Evolutionary conservation across 371 early-diverging fungal species (phyloP).

Genomic region (Mucor irregularis): DNA sequence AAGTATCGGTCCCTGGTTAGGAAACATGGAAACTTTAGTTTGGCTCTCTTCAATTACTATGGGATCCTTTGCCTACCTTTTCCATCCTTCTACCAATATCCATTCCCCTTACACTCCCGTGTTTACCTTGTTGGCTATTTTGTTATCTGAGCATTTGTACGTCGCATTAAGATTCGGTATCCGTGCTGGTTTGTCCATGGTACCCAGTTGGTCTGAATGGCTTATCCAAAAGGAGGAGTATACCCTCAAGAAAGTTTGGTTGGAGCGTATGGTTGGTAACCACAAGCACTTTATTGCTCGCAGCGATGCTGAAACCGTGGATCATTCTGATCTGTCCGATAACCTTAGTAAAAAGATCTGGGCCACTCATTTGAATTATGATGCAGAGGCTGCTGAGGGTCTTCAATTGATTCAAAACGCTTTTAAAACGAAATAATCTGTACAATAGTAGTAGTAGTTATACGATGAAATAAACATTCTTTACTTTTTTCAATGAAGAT

Average conservation of each 20-base stretch:
- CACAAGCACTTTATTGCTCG: conserved; percentile 14
- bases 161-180: conserved; percentile 31
- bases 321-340: conserved; percentile 13
- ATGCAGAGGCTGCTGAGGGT: conserved; percentile 1
- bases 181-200: conserved; percentile 22
- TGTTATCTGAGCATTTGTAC: conserved; percentile 50
- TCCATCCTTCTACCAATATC: conserved; percentile 52
- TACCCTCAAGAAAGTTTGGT: conserved; percentile 41
- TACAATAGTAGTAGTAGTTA: neutral
- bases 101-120: conserved; percentile 47
- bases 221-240: conserved; percentile 42
- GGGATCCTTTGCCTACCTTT: conserved; percentile 73
- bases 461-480: too few relatives aligned
- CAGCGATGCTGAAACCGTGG: neutral
- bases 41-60: conserved; percentile 81
- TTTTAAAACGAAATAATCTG: conserved; percentile 23
- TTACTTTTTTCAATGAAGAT: too few relatives aligned
- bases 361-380: conserved; percentile 15
- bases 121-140: conserved; percentile 39
- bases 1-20: conserved; percentile 86
- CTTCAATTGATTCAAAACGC: conserved; percentile 19
- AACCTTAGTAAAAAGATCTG: conserved; percentile 14
- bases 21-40: conserved; percentile 58
- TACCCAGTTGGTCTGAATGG: conserved; percentile 43
- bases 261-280: conserved; percentile 28